Evolutionary conservation across 2,329 filamentous ascomycete genomes (phyloP).

Genomic region (Grosmannia penicillata): DNA sequence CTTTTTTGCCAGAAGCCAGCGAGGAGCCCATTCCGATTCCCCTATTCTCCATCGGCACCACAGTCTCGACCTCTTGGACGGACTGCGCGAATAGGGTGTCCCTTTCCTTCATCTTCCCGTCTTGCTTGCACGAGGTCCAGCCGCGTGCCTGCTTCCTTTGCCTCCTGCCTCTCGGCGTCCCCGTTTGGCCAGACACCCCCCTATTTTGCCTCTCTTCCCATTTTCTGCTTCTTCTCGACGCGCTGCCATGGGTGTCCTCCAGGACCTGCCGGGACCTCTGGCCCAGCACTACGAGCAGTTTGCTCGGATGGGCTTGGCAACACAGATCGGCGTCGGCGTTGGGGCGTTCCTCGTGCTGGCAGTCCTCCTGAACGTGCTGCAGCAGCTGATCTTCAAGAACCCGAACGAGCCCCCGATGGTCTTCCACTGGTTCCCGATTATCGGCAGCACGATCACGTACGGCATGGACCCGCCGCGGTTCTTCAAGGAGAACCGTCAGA

Average conservation of each 20-base stretch:
- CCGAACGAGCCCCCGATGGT: conserved; percentile 68
- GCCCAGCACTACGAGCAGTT: conserved; percentile 32
- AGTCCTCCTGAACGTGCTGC: conserved; percentile 64
- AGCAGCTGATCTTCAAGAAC: conserved; percentile 69
- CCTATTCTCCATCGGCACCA: conserved; percentile 1
- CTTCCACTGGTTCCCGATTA: conserved; percentile 67
- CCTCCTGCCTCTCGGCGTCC: neutral
- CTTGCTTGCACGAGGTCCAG: no score
- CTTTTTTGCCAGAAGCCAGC: no score
- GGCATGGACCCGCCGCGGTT: conserved; percentile 88
- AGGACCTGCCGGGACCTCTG: conserved; percentile 34
- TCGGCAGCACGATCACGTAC: conserved; percentile 87
- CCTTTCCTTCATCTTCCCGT: no score
- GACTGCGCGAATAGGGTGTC: no score
- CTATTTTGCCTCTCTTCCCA: neutral
- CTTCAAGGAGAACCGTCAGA: conserved; percentile 57
- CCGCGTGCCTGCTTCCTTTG: no score
- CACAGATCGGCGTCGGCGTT: conserved; percentile 31
- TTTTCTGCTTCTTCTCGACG: neutral
- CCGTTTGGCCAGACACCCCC: no score
- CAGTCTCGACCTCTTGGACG: no score
- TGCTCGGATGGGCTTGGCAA: conserved; percentile 29
- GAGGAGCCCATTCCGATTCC: neutral
- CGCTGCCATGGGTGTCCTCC: conserved; percentile 37
- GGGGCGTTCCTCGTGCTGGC: conserved; percentile 32